Percentiles rank a stretch among this genome's conserved stretches.
These are phyloP conservation scores for Heliamphora pulchella DNA, from an alignment of 179 eudicot species.

Conservation along the genomic window DNA sequence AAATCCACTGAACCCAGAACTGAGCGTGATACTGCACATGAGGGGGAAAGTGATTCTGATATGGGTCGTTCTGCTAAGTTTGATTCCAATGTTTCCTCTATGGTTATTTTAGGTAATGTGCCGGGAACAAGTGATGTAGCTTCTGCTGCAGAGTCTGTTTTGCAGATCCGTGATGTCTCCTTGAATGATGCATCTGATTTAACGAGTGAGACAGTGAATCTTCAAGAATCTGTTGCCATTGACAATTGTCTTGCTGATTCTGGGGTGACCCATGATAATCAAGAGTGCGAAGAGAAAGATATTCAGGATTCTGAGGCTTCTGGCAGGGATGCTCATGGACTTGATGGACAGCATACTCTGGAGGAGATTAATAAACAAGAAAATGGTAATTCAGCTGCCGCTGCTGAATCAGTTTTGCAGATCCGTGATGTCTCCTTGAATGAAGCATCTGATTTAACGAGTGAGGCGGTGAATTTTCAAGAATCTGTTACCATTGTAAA, in stretches of 20 bases:
- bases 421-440: slow-evolving; percentile 22
- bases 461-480: slow-evolving; percentile 20
- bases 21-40: slow-evolving; percentile 14
- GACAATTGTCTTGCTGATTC: slow-evolving; percentile 11
- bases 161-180: slow-evolving; percentile 19
- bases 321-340: slow-evolving; percentile 7
- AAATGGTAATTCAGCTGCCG: slow-evolving; percentile 14
- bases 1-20: slow-evolving; percentile 16
- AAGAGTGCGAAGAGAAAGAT: slow-evolving; percentile 22
- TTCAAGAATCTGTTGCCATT: slow-evolving; percentile 25
- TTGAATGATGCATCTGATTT: slow-evolving; percentile 27
- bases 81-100: slow-evolving; percentile 8
- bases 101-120: not conserved
- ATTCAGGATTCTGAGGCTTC: slow-evolving; percentile 16
- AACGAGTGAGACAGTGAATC: slow-evolving; percentile 22
- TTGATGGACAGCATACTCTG: slow-evolving; percentile 6
- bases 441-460: slow-evolving; percentile 27
- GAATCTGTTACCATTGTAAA: slow-evolving; percentile 25
- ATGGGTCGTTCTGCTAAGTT: slow-evolving; percentile 12
- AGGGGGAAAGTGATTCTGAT: slow-evolving; percentile 22
- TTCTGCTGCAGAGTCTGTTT: slow-evolving; percentile 8
- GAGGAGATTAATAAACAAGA: slow-evolving; percentile 17
- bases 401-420: slow-evolving; percentile 1
- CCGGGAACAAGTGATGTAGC: slow-evolving; percentile 3
- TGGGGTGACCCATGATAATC: slow-evolving; percentile 17